These are phyloP conservation scores for Codiaeum variegatum DNA, from an alignment of 441 rosid genomes.

Conservation along the genomic window DNA sequence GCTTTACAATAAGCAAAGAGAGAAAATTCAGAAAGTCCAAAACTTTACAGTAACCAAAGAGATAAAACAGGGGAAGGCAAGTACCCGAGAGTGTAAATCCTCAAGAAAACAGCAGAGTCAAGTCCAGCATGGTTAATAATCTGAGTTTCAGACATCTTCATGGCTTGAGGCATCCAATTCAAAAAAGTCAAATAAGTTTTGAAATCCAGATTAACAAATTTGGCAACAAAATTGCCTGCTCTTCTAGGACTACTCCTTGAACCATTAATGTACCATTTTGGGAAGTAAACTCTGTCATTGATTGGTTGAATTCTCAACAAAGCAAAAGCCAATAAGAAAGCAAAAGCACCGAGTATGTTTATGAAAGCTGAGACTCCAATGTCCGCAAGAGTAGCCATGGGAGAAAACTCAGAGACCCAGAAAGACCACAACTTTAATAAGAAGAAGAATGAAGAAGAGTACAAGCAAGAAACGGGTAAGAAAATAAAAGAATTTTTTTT, in stretches of 20 bases:
- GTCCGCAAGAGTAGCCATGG: constrained; percentile 84
- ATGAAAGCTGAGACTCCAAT: constrained; percentile 87
- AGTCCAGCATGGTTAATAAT: constrained; percentile 88
- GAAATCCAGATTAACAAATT: constrained; percentile 75
- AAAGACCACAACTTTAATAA: no score
- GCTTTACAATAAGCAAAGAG: neutral
- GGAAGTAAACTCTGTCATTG: constrained; percentile 91
- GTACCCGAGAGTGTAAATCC: constrained; percentile 91
- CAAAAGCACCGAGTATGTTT: constrained; percentile 70
- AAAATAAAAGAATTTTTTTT: no score
- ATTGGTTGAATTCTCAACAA: constrained; percentile 78
- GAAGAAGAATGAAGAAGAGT: no score
- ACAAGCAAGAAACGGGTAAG: no score
- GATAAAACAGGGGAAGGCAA: neutral
- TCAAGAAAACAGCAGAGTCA: constrained; percentile 88
- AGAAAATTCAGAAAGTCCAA: neutral
- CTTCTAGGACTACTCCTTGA: constrained; percentile 66
- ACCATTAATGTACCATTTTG: constrained; percentile 77
- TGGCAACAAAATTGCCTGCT: constrained; percentile 52
- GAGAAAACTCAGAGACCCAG: neutral
- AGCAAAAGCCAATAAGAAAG: constrained; percentile 88
- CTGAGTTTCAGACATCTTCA: constrained; percentile 75
- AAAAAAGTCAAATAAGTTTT: constrained; percentile 76
- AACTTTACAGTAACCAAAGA: no score
- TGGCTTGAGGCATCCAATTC: constrained; percentile 98